phyloP scores from a whole-genome alignment of 805 yeast genomes.

The Candida quercuum region DNA sequence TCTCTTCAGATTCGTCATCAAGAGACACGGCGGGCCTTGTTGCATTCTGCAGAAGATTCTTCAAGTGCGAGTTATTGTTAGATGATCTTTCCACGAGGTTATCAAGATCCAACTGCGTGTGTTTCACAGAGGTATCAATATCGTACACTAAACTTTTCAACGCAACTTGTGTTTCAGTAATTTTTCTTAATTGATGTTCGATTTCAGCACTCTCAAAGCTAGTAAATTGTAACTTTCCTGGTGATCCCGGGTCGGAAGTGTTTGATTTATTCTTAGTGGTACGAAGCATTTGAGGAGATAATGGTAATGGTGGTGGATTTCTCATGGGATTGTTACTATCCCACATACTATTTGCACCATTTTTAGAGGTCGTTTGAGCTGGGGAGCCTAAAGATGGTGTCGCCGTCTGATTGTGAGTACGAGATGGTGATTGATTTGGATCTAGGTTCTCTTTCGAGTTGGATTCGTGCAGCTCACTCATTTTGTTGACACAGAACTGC shows the following conservation, averaged over 20 bases:
- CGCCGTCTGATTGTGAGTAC: background rate
- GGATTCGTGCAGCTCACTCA: background rate
- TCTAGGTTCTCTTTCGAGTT: constrained; percentile 14
- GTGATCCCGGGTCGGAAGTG: constrained; percentile 8
- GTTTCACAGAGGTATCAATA: constrained; percentile 22
- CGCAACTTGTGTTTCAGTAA: constrained; percentile 24
- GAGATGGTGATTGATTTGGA: constrained; percentile 11
- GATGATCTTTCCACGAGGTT: constrained; percentile 22
- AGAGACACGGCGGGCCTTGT: constrained; percentile 2
- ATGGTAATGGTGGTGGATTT: constrained; percentile 37
- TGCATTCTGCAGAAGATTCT: constrained; percentile 20
- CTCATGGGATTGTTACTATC: constrained; percentile 35
- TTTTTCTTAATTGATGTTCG: constrained; percentile 22
- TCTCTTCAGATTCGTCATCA: constrained; percentile 1
- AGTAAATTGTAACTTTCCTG: constrained; percentile 21
- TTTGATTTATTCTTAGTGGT: constrained; percentile 15
- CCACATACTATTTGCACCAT: constrained; percentile 25
- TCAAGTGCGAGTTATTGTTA: constrained; percentile 23
- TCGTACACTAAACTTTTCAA: constrained; percentile 26
- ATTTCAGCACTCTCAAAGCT: constrained; percentile 15
- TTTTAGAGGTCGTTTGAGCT: constrained; percentile 5
- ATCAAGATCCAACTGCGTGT: constrained; percentile 23
- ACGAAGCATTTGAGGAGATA: constrained; percentile 33
- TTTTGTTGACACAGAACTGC: no score
- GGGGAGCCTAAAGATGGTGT: constrained; percentile 11